Evolutionary conservation across 805 yeast genomes (phyloP).

Genomic region (Debaryomyces castellii): DNA sequence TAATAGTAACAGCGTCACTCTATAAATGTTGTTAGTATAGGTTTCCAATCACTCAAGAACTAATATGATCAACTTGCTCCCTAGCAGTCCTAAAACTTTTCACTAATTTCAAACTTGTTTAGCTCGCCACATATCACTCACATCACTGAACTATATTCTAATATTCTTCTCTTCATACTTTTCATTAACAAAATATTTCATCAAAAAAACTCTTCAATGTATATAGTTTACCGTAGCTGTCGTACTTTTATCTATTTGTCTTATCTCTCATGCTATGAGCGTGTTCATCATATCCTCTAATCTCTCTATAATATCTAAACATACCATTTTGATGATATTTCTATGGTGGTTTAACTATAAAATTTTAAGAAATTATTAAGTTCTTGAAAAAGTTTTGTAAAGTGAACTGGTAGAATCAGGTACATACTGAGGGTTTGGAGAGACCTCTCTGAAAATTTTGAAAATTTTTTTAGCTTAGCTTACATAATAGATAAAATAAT

Average conservation of each 20-base stretch:
- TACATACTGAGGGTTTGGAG: neutral
- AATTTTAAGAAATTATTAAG: neutral
- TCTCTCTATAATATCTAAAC: constrained; percentile 4
- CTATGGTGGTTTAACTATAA: constrained; percentile 9
- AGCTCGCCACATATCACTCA: too few relatives aligned
- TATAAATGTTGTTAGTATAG: constrained; percentile 21
- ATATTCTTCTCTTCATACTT: too few relatives aligned
- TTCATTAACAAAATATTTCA: too few relatives aligned
- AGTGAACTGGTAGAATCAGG: constrained; percentile 1
- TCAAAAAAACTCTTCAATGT: too few relatives aligned
- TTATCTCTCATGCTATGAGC: neutral
- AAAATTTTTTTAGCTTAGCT: constrained; percentile 3
- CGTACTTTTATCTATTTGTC: too few relatives aligned
- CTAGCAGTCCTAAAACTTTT: neutral
- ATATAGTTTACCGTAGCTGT: too few relatives aligned
- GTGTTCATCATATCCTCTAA: neutral
- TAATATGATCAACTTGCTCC: neutral
- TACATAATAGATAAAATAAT: neutral
- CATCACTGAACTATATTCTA: too few relatives aligned
- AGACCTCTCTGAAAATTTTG: neutral
- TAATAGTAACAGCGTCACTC: constrained; percentile 99
- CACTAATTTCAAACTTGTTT: neutral
- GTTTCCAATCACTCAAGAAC: neutral
- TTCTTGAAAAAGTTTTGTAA: constrained; percentile 14
- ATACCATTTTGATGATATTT: constrained; percentile 20